These are phyloP conservation scores for Phytophthora sp. DNA, from an alignment of 352 stramenopile species.

Conservation along the genomic window DNA sequence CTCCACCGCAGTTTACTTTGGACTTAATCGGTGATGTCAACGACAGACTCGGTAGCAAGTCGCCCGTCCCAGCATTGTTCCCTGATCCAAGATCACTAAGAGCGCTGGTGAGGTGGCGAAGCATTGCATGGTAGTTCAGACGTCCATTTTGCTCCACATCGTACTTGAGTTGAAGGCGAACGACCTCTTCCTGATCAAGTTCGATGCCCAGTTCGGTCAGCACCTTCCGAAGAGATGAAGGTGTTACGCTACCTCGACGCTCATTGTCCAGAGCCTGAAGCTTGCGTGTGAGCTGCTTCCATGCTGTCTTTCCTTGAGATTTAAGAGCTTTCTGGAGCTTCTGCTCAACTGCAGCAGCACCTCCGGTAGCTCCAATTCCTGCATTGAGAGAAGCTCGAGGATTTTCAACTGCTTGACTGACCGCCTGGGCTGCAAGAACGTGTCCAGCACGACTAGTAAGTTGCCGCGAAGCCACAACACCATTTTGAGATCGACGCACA, in stretches of 20 bases:
- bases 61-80: not conserved
- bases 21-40: constrained; percentile 20
- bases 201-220: constrained; percentile 57
- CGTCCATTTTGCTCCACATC: constrained; percentile 75
- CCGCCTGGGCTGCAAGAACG: constrained; percentile 45
- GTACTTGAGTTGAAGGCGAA: constrained; percentile 79
- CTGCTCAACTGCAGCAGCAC: constrained; percentile 55
- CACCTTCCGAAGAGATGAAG: constrained; percentile 66
- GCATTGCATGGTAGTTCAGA: constrained; percentile 67
- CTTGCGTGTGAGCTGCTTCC: constrained; percentile 60
- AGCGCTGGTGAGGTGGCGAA: constrained; percentile 63
- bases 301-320: constrained; percentile 52
- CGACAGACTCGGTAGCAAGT: constrained; percentile 38
- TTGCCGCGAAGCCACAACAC: constrained; percentile 19
- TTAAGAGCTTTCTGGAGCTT: constrained; percentile 71
- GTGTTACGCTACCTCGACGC: constrained; percentile 47
- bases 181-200: constrained; percentile 64
- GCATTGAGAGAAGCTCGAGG: constrained; percentile 40
- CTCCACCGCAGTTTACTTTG: constrained; percentile 5
- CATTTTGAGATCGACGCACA: constrained; percentile 32
- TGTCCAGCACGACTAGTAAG: constrained; percentile 44
- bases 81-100: constrained; percentile 43
- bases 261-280: constrained; percentile 74
- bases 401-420: constrained; percentile 31
- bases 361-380: constrained; percentile 21